A percentile compares a stretch with the other conserved stretches of the same genome.
phyloP scores from a whole-genome alignment of 1,284 basidiomycete genomes.

The Papiliotrema terrestris region DNA sequence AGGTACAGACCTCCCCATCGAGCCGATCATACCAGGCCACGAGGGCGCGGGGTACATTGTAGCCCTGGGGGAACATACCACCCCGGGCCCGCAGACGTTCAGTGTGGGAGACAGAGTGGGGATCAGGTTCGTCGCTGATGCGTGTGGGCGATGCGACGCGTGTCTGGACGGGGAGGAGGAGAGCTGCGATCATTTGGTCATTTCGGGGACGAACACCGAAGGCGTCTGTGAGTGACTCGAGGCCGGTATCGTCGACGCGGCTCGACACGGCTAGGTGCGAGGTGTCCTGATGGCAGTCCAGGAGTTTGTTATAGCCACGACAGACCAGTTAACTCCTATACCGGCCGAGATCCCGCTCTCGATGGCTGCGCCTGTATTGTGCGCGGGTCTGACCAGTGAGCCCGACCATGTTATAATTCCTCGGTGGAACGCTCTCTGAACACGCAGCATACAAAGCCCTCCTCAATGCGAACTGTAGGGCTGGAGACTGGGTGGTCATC shows the following conservation, averaged over 20 bases:
- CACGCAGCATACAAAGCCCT: conserved; percentile 3
- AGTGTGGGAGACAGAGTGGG: conserved; percentile 1
- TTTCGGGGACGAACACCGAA: not conserved
- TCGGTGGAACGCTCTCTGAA: not conserved
- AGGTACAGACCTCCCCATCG: conserved; percentile 1
- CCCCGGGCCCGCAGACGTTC: not conserved
- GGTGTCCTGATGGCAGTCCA: not conserved
- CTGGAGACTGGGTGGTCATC: conserved; percentile 4
- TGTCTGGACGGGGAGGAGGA: conserved; percentile 3
- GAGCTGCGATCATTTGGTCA: conserved; percentile 3
- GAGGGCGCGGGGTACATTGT: conserved; percentile 5
- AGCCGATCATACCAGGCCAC: conserved; percentile 4
- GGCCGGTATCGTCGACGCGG: too few species aligned
- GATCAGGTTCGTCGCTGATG: conserved; percentile 1
- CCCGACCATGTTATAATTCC: not conserved
- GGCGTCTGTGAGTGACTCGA: conserved; percentile 5
- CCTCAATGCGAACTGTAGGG: not conserved
- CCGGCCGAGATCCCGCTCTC: not conserved
- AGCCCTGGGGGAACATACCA: not conserved
- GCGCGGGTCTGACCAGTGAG: conserved; percentile 4
- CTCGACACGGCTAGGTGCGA: not conserved
- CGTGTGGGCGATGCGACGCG: conserved; percentile 1
- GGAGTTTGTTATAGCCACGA: conserved; percentile 1
- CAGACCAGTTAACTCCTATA: not conserved
- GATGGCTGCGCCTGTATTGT: conserved; percentile 1